phyloP scores from a whole-genome alignment of 1,284 basidiomycete species.

The Puccinia coronata region DNA sequence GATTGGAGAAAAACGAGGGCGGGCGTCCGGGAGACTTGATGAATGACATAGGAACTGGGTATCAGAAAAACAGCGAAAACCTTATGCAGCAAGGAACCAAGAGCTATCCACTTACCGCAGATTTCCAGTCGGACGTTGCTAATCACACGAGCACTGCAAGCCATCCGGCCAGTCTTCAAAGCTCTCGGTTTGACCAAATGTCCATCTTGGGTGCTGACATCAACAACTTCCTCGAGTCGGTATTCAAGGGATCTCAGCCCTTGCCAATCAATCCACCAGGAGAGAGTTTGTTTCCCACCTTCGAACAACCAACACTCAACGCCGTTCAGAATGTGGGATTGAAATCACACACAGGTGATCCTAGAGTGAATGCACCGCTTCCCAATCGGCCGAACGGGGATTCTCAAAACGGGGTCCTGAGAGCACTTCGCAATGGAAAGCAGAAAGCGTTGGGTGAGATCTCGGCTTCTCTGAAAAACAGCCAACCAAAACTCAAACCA shows the following conservation, averaged over 20 bases:
- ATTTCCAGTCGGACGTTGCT: background rate
- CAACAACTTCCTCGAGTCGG: slow-evolving; percentile 6
- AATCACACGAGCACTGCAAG: background rate
- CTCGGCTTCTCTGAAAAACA: background rate
- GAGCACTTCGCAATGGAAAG: background rate
- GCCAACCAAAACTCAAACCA: background rate
- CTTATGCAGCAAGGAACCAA: background rate
- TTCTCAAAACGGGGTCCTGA: background rate
- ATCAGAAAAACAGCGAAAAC: slow-evolving; percentile 18
- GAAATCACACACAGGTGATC: background rate
- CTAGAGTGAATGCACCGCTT: background rate
- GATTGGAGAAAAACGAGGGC: background rate
- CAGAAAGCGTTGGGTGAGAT: background rate
- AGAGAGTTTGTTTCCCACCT: background rate
- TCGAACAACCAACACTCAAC: background rate
- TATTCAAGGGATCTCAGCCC: background rate
- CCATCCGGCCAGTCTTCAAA: background rate
- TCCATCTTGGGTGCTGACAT: background rate
- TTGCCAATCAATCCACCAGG: background rate
- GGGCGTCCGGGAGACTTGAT: no score
- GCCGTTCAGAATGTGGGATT: background rate
- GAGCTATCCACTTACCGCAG: background rate
- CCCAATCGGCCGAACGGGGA: background rate
- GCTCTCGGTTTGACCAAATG: background rate
- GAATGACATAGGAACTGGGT: no score